phyloP scores from a whole-genome alignment of 306 rosid species.

The Coriaria nepalensis region DNA sequence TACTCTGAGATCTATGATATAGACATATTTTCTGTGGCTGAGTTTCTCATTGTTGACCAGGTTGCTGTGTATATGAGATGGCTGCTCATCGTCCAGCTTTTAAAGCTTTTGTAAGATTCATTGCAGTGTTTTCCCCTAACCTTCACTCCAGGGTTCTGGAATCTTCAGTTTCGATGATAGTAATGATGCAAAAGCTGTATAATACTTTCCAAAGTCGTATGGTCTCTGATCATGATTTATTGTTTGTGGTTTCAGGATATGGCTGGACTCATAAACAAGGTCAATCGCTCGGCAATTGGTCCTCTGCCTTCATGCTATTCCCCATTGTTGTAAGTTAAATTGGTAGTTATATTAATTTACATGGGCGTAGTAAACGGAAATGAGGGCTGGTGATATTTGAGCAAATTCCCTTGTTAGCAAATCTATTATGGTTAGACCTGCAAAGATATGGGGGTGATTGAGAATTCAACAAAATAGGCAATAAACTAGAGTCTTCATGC shows the following conservation, averaged over 20 bases:
- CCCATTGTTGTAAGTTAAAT: slow-evolving; percentile 63
- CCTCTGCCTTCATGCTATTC: slow-evolving; percentile 94
- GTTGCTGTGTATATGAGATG: slow-evolving; percentile 98
- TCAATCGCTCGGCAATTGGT: slow-evolving; percentile 90
- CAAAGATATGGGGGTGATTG: too few species aligned
- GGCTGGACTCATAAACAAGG: slow-evolving; percentile 98
- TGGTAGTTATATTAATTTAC: not conserved
- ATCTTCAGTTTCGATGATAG: not conserved
- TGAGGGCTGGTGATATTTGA: not conserved
- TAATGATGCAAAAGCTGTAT: too few species aligned
- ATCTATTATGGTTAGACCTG: too few species aligned
- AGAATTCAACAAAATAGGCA: too few species aligned
- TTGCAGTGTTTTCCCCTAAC: slow-evolving; percentile 10
- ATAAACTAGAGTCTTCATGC: not conserved
- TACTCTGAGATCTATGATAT: not conserved
- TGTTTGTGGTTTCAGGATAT: slow-evolving; percentile 57
- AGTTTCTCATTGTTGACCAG: slow-evolving; percentile 33
- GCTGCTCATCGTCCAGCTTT: slow-evolving; percentile 98
- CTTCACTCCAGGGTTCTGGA: not conserved
- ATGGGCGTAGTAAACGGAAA: not conserved
- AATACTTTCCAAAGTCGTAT: too few species aligned
- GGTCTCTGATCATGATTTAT: too few species aligned
- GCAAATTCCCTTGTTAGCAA: too few species aligned
- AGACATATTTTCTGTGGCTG: slow-evolving; percentile 21
- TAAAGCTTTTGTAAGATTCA: slow-evolving; percentile 86